These are phyloP conservation scores for Akebia trifoliata DNA, from an alignment of 164 flowering plant genomes.

Conservation along the genomic window DNA sequence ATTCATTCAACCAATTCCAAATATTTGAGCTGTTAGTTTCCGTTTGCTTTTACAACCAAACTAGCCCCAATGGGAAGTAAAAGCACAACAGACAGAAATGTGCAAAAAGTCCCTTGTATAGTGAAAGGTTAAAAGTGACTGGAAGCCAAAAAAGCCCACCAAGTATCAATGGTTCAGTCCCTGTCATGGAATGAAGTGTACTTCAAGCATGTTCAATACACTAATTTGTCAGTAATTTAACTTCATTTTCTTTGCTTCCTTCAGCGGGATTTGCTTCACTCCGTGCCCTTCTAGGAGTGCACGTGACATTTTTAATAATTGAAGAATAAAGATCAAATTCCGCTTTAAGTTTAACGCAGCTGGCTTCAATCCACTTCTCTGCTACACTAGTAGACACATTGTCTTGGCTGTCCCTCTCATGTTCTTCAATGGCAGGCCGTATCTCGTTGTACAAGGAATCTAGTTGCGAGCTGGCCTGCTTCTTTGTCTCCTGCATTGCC, in stretches of 20 bases:
- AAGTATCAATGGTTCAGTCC: too few relatives aligned
- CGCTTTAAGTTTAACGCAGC: constrained; percentile 64
- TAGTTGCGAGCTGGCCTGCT: constrained; percentile 45
- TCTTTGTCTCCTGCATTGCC: constrained; percentile 50
- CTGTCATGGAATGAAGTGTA: too few relatives aligned
- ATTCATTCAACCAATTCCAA: too few relatives aligned
- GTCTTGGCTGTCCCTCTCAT: constrained; percentile 83
- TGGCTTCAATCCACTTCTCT: constrained; percentile 85
- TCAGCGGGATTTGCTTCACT: constrained; percentile 15
- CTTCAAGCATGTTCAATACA: too few relatives aligned
- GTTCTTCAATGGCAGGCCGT: constrained; percentile 82
- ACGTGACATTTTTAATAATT: constrained; percentile 47
- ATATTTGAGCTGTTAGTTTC: too few relatives aligned
- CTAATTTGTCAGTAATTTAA: constrained; percentile 18
- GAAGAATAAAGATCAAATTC: constrained; percentile 67
- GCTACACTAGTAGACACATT: constrained; percentile 72
- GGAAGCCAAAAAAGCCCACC: too few relatives aligned
- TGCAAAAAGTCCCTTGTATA: too few relatives aligned
- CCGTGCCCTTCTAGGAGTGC: constrained; percentile 27
- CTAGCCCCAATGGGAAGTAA: too few relatives aligned
- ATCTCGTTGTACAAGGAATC: constrained; percentile 68
- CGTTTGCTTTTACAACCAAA: too few relatives aligned
- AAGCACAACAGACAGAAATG: too few relatives aligned
- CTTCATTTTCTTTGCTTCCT: constrained; percentile 14
- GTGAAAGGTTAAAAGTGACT: too few relatives aligned